Percentiles rank a stretch among this genome's conserved stretches.
These are phyloP conservation scores for Purpureocillium takamizusanense DNA, from an alignment of 2,329 filamentous ascomycete genomes.

Conservation along the genomic window DNA sequence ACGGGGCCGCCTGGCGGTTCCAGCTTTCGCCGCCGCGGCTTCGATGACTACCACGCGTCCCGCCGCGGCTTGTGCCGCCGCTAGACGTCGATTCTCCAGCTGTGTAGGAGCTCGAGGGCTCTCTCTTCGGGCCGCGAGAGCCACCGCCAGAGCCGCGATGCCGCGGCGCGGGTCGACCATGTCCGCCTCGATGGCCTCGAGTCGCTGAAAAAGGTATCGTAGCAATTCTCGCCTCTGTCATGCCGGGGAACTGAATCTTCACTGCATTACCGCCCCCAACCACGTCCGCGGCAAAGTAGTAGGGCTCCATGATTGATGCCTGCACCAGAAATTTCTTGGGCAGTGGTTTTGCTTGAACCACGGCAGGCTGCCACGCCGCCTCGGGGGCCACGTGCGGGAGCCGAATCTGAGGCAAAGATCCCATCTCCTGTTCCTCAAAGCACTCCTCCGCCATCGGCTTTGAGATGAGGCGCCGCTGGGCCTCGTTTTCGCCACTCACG, in stretches of 20 bases:
- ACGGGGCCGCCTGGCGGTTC: conserved; percentile 19
- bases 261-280: conserved; percentile 25
- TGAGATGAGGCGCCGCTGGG: conserved; percentile 39
- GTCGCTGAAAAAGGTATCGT: conserved; percentile 24
- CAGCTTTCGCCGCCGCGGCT: conserved; percentile 31
- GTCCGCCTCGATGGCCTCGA: conserved; percentile 20
- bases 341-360: conserved; percentile 43
- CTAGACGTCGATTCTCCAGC: conserved; percentile 11
- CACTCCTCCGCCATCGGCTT: conserved; percentile 70
- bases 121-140: conserved; percentile 22
- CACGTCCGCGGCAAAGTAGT: conserved; percentile 22
- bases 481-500: conserved; percentile 18
- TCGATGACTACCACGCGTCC: conserved; percentile 28
- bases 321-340: conserved; percentile 40
- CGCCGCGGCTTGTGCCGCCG: conserved; percentile 17
- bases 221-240: conserved; percentile 27
- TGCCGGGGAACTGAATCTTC: conserved; percentile 32
- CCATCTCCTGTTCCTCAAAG: conserved; percentile 74
- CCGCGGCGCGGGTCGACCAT: conserved; percentile 16
- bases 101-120: conserved; percentile 18
- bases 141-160: conserved; percentile 20
- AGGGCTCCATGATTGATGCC: conserved; percentile 22
- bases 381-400: conserved; percentile 56
- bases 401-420: conserved; percentile 62
- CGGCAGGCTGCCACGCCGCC: conserved; percentile 52